Evolutionary conservation across 495 filamentous ascomycete genomes (phyloP), one percentile per base, ranked within the genome.

Genomic region (Aspergillus biplanus): DNA sequence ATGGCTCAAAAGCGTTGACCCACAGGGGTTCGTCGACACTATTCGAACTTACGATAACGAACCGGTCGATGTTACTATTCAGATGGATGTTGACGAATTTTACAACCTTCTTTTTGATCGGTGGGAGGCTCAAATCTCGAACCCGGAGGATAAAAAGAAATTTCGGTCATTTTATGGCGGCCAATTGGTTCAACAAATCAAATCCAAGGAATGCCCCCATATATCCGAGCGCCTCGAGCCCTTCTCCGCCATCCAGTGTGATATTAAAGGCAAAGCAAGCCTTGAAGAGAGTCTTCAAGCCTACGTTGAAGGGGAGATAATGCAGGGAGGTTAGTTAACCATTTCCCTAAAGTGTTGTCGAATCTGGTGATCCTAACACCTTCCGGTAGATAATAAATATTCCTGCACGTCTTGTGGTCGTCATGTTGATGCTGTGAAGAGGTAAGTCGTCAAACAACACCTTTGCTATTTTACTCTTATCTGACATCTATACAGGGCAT

Each of bases 1-100:
- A 42, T 87, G 86, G 67, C 81, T 78, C 18, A 92, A 89, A 66
- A 87, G 78, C 47, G 84, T 92, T 16, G 91, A 93, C 61, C 90
- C 95, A 0, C 77, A 83, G 44, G 84, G 84, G 0, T 87, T 95
- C 53, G 91, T 94, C 33, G 80, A 81, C 21, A 86, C 84, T 37
- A 90, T 97, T 67, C 87, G 85, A 57, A 95, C 90, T 0, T 94
- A 95, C 66, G 93, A 96, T 33, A 90, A 92, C 52, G 80, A 87
- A 16, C 80, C 84, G n/a, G 93, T 98, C 54, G 93, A 98, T 74
- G 87, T 94, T 32, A 87, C 86, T 18, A 83, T 91, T 46, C 96
- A 98, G 71, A 97, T 98, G 92, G 95, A 99, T 70, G 96, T 97
- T 13, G 96, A 98, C 65, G 93, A 97, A 69, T 99, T 98, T 72